Conservation (phyloP, 1,139 yeast genomes). For the Pichia sp. region DNA sequence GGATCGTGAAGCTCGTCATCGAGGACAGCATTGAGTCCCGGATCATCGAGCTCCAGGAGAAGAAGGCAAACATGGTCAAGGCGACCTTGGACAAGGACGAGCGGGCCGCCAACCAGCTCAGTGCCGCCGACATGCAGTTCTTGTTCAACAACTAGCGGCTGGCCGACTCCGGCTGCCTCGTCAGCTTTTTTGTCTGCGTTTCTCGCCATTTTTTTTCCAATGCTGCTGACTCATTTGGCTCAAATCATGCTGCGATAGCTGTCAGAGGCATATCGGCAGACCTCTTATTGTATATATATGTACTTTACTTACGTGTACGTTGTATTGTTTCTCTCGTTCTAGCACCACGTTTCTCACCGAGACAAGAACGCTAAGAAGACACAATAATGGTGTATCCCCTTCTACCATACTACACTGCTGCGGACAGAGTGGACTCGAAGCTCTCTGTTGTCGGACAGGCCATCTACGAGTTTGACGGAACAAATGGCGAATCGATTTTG, state of each 20-base stretch:
- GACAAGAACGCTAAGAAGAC: not conserved
- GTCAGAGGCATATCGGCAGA: not conserved
- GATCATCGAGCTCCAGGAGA: conserved; percentile 91
- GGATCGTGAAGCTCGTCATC: conserved; percentile 84
- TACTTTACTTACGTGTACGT: not conserved
- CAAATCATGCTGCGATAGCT: not conserved
- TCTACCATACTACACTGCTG: conserved; percentile 24
- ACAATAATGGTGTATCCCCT: conserved; percentile 30
- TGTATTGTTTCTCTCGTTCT: not conserved
- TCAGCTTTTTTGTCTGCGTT: too few species aligned
- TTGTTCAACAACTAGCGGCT: conserved; percentile 48
- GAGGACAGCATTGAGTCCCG: conserved; percentile 96
- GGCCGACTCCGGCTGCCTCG: too few species aligned
- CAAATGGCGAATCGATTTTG: conserved; percentile 18
- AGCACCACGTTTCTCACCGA: not conserved
- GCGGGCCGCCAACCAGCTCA: conserved; percentile 77
- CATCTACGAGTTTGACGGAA: conserved; percentile 20
- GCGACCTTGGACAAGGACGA: conserved; percentile 94
- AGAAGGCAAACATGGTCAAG: conserved; percentile 95
- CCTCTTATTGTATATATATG: not conserved
- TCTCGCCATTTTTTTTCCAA: not conserved
- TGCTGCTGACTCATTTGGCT: not conserved
- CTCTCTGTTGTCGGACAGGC: conserved; percentile 30
- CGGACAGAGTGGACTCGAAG: conserved; percentile 11
- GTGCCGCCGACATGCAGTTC: conserved; percentile 93